phyloP scores from a whole-genome alignment of 1,284 basidiomycete species.

The Moesziomyces parantarcticus region DNA sequence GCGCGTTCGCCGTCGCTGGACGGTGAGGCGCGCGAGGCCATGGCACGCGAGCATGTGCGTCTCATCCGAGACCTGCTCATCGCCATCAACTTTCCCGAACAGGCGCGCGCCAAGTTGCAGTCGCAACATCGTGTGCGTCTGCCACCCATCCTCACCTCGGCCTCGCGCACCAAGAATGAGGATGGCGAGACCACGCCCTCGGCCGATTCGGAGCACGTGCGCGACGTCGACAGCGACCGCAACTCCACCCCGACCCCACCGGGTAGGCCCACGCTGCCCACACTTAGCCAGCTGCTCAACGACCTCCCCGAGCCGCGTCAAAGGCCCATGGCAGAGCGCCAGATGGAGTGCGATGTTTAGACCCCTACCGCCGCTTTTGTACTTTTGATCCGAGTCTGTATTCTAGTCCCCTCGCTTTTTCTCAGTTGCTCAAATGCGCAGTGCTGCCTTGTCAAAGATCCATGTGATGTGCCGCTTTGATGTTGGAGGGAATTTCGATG shows the following conservation, averaged over 20 bases:
- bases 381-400: constrained; percentile 1
- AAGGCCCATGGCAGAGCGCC: constrained; percentile 24
- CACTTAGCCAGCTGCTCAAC: constrained; percentile 47
- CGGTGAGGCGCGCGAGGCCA: constrained; percentile 13
- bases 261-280: constrained; percentile 47
- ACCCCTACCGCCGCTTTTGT: background rate
- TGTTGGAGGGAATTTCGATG: too few relatives aligned
- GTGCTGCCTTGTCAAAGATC: too few relatives aligned
- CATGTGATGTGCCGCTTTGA: too few relatives aligned
- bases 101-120: constrained; percentile 22
- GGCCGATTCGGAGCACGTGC: background rate
- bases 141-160: constrained; percentile 30
- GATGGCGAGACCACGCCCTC: constrained; percentile 40
- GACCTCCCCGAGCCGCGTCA: constrained; percentile 19
- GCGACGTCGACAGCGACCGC: constrained; percentile 25
- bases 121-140: constrained; percentile 21
- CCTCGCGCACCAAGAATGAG: constrained; percentile 1
- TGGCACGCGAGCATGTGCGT: constrained; percentile 45
- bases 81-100: constrained; percentile 58
- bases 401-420: background rate
- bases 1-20: constrained; percentile 6
- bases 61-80: constrained; percentile 54
- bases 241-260: constrained; percentile 38
- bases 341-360: constrained; percentile 33
- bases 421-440: background rate